A percentile compares a stretch with the other conserved stretches of the same genome.
Conservation (phyloP, 2,329 filamentous ascomycete genomes). For the Pseudocercospora vitis region DNA sequence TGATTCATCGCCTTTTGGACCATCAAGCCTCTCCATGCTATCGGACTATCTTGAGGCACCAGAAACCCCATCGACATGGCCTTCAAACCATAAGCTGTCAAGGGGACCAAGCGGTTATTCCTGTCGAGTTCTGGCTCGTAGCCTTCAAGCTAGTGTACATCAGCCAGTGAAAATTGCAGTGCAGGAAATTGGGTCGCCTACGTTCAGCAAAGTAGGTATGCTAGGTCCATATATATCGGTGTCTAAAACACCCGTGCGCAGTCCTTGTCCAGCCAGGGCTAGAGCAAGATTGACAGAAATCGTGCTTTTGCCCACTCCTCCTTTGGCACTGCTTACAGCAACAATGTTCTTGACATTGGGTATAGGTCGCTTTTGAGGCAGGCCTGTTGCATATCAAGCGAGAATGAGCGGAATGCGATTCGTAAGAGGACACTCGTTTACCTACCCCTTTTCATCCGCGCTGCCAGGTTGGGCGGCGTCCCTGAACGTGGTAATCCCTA, state of each 20-base stretch:
- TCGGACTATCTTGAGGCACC: conserved; percentile 72
- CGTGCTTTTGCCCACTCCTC: conserved; percentile 96
- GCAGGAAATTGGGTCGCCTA: conserved; percentile 44
- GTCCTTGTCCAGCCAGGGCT: conserved; percentile 77
- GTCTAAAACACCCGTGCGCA: conserved; percentile 84
- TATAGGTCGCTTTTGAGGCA: conserved; percentile 74
- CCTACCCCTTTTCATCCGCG: conserved; percentile 66
- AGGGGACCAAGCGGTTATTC: conserved; percentile 75
- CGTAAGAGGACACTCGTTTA: background rate
- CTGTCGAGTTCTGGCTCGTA: conserved; percentile 36
- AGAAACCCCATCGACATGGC: conserved; percentile 99
- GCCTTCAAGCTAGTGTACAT: conserved; percentile 32
- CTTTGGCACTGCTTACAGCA: conserved; percentile 95
- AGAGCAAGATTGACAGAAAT: conserved; percentile 90
- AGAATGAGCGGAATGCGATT: background rate
- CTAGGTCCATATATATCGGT: conserved; percentile 97
- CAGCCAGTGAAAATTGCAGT: background rate
- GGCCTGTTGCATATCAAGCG: conserved; percentile 42
- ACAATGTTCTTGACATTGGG: conserved; percentile 86
- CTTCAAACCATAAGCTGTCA: conserved; percentile 93
- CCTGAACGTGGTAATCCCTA: conserved; percentile 79
- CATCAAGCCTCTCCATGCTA: conserved; percentile 96
- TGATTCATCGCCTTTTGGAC: conserved; percentile 97
- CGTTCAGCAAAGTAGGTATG: conserved; percentile 83
- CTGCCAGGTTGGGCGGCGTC: conserved; percentile 62